Base-by-base conservation (phyloP, 805 yeast genomes). In the Saccharomyces mikatae region DNA sequence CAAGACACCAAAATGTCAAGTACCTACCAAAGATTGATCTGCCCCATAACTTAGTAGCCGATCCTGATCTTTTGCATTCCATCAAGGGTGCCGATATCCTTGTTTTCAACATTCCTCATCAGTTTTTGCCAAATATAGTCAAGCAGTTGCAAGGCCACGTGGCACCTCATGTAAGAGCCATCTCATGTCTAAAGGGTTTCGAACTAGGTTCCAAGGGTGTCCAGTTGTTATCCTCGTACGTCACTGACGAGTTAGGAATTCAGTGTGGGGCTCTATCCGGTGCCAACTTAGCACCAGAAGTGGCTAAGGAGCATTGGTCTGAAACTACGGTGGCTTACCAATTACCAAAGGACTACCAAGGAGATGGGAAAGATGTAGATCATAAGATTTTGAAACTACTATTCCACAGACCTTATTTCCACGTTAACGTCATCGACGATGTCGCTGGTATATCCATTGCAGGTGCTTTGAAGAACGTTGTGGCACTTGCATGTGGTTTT, bases 331-430 rank as follows among this genome's bases (percentile, higher is more conserved):
- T 92, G 60, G 98, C 97, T 27, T 92, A 88, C 76, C 82, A 80
- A 55, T 64, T 76, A 26, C 96, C 97, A 54, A 66, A 66, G 29
- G 88, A 89, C 58, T 73, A 63, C 67, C 69, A 66, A 57, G 76
- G 76, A 48, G 69, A 63, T 48, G 75, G 75, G 51, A 68, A 65
- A 56, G 76, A 74, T 72, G 81, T 87, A 56, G 96, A 89, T 70
- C 81, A 82, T 58, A 70, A 71, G 48, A 79, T 86, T 36, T 76
- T 91, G 67, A 88, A 84, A 72, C 82, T 82, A 56, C 79, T 89
- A 52, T 92, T 92, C 87, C 97, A 92, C 79, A 84, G 98, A 76
- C 91, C 96, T 27, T 92, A 94, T 78, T 92, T 92, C 88, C 98
- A 92, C 73, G 98, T 92, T 32, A 80, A 87, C 67, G 96, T 92